A percentile compares a stretch with the other conserved stretches of the same genome.
Evolutionary conservation across 331 rosid genomes (phyloP).

Genomic region (Pyracantha coccinea): DNA sequence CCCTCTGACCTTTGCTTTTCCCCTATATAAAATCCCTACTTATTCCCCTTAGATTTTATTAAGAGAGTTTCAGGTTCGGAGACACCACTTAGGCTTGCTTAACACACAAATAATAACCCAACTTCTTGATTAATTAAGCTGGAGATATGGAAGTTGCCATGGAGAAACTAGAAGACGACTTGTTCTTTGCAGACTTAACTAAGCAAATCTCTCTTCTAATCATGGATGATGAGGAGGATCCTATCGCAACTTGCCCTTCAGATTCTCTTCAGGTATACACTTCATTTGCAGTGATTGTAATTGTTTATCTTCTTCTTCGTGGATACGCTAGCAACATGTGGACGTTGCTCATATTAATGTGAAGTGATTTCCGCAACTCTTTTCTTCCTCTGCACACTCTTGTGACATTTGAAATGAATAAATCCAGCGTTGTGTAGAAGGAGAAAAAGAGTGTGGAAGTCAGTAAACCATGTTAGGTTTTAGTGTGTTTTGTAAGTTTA

Average conservation of each 20-base stretch:
- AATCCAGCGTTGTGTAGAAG: too few species aligned
- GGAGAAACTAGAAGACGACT: conserved; percentile 71
- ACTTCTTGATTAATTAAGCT: conserved; percentile 1
- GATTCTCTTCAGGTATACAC: conserved; percentile 52
- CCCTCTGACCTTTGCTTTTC: background rate
- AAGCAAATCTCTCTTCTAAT: conserved; percentile 78
- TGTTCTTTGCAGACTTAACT: conserved; percentile 76
- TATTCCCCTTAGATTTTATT: conserved; percentile 4
- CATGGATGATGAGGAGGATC: conserved; percentile 82
- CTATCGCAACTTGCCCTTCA: conserved; percentile 35
- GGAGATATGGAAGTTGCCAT: conserved; percentile 50
- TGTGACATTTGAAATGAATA: too few species aligned
- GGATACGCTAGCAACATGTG: too few species aligned
- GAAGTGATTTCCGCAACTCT: too few species aligned
- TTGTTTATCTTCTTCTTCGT: too few species aligned
- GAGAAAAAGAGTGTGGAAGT: too few species aligned
- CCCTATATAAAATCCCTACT: conserved; percentile 30
- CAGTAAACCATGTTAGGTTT: too few species aligned
- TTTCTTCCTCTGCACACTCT: too few species aligned
- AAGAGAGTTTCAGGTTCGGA: too few species aligned
- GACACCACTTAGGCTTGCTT: background rate
- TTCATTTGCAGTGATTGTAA: background rate
- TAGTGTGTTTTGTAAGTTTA: too few species aligned
- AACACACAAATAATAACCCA: background rate
- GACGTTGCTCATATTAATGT: too few species aligned